Evolutionary conservation across 148 eudicot genomes (phyloP).

Genomic region (Drosera capensis): DNA sequence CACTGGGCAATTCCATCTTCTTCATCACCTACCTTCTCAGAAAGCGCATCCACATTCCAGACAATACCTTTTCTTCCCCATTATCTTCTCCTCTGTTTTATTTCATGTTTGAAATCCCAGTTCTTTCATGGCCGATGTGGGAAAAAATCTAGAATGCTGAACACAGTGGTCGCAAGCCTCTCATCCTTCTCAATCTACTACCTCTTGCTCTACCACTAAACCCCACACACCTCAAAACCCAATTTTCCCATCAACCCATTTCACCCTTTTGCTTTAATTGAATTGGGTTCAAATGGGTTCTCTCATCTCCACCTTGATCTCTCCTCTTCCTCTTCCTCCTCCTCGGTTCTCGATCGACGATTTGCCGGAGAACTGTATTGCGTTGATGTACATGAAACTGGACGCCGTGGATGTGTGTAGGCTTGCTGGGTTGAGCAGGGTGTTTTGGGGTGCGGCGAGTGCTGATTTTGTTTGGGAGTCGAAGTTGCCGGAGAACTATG

Average conservation of each 20-base stretch:
- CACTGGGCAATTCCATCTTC: too few relatives aligned
- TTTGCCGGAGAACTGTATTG: background rate
- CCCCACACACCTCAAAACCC: background rate
- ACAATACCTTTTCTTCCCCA: too few relatives aligned
- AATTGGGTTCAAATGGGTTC: background rate
- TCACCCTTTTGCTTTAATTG: background rate
- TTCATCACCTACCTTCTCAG: too few relatives aligned
- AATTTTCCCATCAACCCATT: background rate
- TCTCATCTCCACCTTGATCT: background rate
- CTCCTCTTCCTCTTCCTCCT: background rate
- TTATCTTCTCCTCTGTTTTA: too few relatives aligned
- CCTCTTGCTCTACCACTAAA: background rate
- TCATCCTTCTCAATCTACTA: background rate
- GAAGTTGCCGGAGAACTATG: background rate
- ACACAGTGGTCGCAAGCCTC: conserved; percentile 9
- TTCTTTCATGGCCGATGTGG: too few relatives aligned
- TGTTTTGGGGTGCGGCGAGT: background rate
- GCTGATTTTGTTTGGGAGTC: background rate
- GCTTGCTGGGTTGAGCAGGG: background rate
- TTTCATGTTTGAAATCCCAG: too few relatives aligned
- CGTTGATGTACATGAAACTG: background rate
- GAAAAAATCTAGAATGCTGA: conserved; percentile 11
- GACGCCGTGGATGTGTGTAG: background rate
- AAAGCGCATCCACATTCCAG: too few relatives aligned
- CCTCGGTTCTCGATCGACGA: conserved; percentile 9